Percentiles rank a stretch among this genome's conserved stretches.
Evolutionary conservation across 1,284 basidiomycete species (phyloP).

Genomic region (Tremellales sp.): DNA sequence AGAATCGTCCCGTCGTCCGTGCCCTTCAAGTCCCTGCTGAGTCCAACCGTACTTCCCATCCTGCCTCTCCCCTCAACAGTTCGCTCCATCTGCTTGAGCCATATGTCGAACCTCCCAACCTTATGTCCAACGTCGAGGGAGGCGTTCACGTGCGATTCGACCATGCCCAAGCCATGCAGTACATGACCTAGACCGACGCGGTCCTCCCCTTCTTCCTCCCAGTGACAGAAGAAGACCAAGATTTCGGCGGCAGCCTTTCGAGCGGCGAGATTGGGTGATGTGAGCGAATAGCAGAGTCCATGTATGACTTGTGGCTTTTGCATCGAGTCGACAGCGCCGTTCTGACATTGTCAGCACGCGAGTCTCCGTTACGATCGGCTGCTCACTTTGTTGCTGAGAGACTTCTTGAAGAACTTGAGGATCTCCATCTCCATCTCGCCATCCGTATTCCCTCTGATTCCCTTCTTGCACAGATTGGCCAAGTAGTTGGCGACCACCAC

Average conservation of each 20-base stretch:
- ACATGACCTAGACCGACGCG: slow-evolving; percentile 52
- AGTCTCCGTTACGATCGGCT: no score
- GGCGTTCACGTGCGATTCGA: slow-evolving; percentile 37
- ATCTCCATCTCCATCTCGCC: slow-evolving; percentile 78
- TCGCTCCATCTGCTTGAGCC: slow-evolving; percentile 80
- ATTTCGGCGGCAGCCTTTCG: slow-evolving; percentile 79
- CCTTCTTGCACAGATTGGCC: slow-evolving; percentile 50
- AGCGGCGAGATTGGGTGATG: slow-evolving; percentile 74
- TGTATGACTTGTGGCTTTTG: slow-evolving; percentile 72
- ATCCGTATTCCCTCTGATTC: slow-evolving; percentile 61
- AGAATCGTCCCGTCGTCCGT: slow-evolving; percentile 23
- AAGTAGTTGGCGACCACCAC: slow-evolving; percentile 80
- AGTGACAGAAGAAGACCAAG: slow-evolving; percentile 53
- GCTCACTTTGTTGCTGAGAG: slow-evolving; percentile 72
- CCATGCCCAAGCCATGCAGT: slow-evolving; percentile 50
- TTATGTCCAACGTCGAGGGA: slow-evolving; percentile 54
- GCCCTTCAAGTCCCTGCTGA: slow-evolving; percentile 75
- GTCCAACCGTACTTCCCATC: slow-evolving; percentile 93
- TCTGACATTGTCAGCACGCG: slow-evolving; percentile 50
- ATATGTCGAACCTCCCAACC: slow-evolving; percentile 71
- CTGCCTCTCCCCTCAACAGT: slow-evolving; percentile 79
- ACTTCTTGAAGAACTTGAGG: slow-evolving; percentile 79
- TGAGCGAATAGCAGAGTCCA: slow-evolving; percentile 78
- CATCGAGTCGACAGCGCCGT: slow-evolving; percentile 72
- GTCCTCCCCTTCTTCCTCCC: slow-evolving; percentile 38